phyloP scores from a whole-genome alignment of 768 basidiomycete genomes.

The Mrakia blollopis region DNA sequence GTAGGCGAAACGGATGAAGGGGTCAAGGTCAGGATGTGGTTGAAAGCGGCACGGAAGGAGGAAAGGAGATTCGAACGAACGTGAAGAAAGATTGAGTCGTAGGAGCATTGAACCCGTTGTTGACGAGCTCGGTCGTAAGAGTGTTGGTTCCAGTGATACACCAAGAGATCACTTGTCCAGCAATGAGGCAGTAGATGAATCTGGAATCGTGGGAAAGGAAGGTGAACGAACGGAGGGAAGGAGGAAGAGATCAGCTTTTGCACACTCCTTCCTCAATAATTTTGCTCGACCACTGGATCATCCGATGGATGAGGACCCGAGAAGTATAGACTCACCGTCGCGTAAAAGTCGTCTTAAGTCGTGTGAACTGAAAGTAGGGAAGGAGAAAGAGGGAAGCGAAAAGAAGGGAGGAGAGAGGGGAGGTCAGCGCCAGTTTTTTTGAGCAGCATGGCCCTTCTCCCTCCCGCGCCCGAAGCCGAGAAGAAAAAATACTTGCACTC shows the following conservation, averaged over 20 bases:
- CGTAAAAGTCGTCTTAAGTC: not conserved
- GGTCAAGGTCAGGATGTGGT: not conserved
- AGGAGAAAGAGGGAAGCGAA: not conserved
- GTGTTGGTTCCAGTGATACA: constrained; percentile 88
- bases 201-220: not conserved
- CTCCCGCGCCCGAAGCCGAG: no score
- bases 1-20: not conserved
- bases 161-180: constrained; percentile 76
- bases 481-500: not conserved
- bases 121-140: constrained; percentile 71
- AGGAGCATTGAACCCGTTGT: constrained; percentile 64
- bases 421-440: constrained; percentile 11
- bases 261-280: not conserved
- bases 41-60: not conserved
- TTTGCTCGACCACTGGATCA: not conserved
- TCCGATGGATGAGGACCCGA: not conserved
- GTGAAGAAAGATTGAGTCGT: constrained; percentile 80
- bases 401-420: not conserved
- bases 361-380: not conserved
- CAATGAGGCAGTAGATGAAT: constrained; percentile 36
- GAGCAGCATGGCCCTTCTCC: not conserved
- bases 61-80: constrained; percentile 49
- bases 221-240: no score
- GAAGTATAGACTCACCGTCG: not conserved
- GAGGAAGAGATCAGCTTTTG: not conserved